Percentiles rank a stretch among this genome's conserved stretches.
phyloP scores from a whole-genome alignment of 129 eudicot species.

The Erigeron canadensis region DNA sequence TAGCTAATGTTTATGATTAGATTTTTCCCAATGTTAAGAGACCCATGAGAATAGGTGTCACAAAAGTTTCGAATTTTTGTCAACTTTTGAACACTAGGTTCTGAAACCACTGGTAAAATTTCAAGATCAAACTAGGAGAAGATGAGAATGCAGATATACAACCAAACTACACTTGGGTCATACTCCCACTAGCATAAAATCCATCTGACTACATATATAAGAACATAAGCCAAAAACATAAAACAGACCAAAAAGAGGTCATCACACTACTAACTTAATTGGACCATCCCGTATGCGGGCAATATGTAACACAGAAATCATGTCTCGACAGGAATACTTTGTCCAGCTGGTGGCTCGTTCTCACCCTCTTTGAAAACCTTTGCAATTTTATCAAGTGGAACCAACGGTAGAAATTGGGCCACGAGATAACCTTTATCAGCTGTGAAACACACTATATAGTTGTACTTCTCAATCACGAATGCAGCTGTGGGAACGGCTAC shows the following conservation, averaged over 20 bases:
- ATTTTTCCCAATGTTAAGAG: too few species aligned
- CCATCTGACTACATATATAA: constrained; percentile 15
- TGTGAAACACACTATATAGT: constrained; percentile 34
- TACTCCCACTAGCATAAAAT: constrained; percentile 3
- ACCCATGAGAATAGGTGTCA: background rate
- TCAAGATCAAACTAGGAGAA: background rate
- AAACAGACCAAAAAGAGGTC: background rate
- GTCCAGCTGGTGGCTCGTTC: constrained; percentile 33
- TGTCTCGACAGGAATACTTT: constrained; percentile 28
- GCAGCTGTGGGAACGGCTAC: constrained; percentile 63
- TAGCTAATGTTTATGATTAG: too few species aligned
- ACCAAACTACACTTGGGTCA: constrained; percentile 26
- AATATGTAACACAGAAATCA: constrained; percentile 4
- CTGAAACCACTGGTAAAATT: background rate
- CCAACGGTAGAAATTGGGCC: constrained; percentile 59
- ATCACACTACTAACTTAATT: constrained; percentile 16
- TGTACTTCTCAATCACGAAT: constrained; percentile 68
- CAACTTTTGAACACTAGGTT: background rate
- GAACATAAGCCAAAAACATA: constrained; percentile 12
- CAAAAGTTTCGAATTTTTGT: too few species aligned
- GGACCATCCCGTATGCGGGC: constrained; percentile 15
- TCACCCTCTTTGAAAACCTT: constrained; percentile 47
- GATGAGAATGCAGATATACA: background rate
- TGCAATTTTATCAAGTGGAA: constrained; percentile 74
- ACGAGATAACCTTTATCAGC: constrained; percentile 60